Conservation (phyloP, 2,329 filamentous ascomycete genomes). For the Exophiala dermatitidis region DNA sequence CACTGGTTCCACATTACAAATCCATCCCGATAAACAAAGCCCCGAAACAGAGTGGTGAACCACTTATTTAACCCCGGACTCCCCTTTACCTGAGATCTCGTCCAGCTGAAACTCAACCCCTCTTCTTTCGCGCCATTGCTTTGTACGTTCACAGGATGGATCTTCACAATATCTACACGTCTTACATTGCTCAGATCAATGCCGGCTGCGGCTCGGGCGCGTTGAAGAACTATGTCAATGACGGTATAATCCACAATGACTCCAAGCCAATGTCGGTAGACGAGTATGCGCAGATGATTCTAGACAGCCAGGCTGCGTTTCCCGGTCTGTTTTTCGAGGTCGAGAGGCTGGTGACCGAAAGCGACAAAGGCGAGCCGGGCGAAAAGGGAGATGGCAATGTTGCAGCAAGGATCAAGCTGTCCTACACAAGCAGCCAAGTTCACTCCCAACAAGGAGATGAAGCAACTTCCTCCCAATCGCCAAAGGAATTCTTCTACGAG, state of each 20-base stretch:
- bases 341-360: conserved; percentile 14
- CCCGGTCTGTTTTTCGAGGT: conserved; percentile 11
- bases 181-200: conserved; percentile 1
- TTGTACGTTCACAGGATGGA: neutral
- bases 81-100: too few species aligned
- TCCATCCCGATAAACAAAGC: neutral
- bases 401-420: conserved; percentile 13
- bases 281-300: conserved; percentile 11
- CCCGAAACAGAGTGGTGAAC: neutral
- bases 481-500: conserved; percentile 14
- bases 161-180: neutral
- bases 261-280: conserved; percentile 9
- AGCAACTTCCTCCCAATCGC: neutral
- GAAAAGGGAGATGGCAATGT: conserved; percentile 3
- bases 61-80: neutral
- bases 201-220: neutral
- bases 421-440: neutral
- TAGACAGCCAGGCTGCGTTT: conserved; percentile 9
- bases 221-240: conserved; percentile 5
- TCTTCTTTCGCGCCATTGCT: neutral
- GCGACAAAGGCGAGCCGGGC: neutral
- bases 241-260: conserved; percentile 14
- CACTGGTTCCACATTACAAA: neutral
- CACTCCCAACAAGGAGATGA: neutral
- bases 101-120: neutral